Evolutionary conservation across 129 eudicot species (phyloP).

Genomic region (Ambrosia artemisiifolia): DNA sequence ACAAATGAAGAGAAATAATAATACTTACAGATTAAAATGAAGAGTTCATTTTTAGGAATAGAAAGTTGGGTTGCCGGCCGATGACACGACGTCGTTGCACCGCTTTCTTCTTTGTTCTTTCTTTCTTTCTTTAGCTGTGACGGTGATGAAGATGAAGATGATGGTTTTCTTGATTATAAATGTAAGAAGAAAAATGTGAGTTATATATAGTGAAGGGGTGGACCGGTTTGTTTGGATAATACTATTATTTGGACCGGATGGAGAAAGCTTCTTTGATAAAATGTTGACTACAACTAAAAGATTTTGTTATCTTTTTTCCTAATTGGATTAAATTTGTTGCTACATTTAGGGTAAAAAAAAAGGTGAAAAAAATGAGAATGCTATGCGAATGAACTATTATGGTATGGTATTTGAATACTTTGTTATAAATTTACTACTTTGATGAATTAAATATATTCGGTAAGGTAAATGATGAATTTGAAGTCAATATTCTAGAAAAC

Average conservation of each 20-base stretch:
- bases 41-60: conserved; percentile 20
- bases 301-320: not conserved
- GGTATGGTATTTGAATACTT: not conserved
- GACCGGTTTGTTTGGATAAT: too few species aligned
- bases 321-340: not conserved
- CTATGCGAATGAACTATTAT: not conserved
- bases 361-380: too few species aligned
- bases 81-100: conserved; percentile 25
- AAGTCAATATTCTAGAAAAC: too few species aligned
- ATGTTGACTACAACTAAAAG: conserved; percentile 17
- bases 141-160: conserved; percentile 34
- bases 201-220: too few species aligned
- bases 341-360: too few species aligned
- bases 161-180: conserved; percentile 8
- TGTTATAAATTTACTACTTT: not conserved
- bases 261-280: conserved; percentile 21
- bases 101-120: conserved; percentile 10
- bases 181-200: too few species aligned
- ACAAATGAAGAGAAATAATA: too few species aligned
- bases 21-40: conserved; percentile 7
- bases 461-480: too few species aligned
- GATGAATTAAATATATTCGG: too few species aligned
- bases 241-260: conserved; percentile 13
- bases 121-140: conserved; percentile 19
- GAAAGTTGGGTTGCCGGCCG: conserved; percentile 26